Evolutionary conservation across 306 rosid species (phyloP).

Genomic region (Citrullus amarus): DNA sequence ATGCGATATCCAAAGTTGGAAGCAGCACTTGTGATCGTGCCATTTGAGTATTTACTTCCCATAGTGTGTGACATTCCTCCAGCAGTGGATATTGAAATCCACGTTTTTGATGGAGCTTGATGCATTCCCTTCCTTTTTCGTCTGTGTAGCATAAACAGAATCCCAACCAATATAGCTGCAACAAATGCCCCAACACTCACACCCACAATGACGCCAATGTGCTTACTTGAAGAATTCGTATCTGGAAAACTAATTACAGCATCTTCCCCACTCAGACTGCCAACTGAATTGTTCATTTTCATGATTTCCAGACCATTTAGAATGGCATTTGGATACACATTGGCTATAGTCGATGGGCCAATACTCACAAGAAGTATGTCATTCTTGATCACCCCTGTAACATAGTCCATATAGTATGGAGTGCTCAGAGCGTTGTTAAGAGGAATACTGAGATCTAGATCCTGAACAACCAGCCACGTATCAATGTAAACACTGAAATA

Average conservation of each 20-base stretch:
- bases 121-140: constrained; percentile 30
- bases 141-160: constrained; percentile 37
- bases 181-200: constrained; percentile 33
- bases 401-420: constrained; percentile 44
- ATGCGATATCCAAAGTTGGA: constrained; percentile 49
- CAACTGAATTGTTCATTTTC: constrained; percentile 74
- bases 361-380: constrained; percentile 41
- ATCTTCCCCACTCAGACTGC: constrained; percentile 43
- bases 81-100: constrained; percentile 52
- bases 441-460: constrained; percentile 34
- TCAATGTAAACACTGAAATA: constrained; percentile 65
- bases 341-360: constrained; percentile 41
- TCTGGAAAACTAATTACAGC: constrained; percentile 5
- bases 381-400: constrained; percentile 24
- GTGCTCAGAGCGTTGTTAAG: constrained; percentile 25
- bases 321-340: constrained; percentile 56
- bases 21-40: constrained; percentile 46
- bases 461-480: constrained; percentile 27
- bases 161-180: constrained; percentile 31
- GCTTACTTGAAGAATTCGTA: constrained; percentile 39
- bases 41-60: constrained; percentile 70
- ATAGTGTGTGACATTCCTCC: constrained; percentile 62
- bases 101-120: constrained; percentile 50
- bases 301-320: constrained; percentile 87
- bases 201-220: constrained; percentile 46